Evolutionary conservation across 78 protist genomes (phyloP).

Genomic region (Blattamonas nauphoetae): DNA sequence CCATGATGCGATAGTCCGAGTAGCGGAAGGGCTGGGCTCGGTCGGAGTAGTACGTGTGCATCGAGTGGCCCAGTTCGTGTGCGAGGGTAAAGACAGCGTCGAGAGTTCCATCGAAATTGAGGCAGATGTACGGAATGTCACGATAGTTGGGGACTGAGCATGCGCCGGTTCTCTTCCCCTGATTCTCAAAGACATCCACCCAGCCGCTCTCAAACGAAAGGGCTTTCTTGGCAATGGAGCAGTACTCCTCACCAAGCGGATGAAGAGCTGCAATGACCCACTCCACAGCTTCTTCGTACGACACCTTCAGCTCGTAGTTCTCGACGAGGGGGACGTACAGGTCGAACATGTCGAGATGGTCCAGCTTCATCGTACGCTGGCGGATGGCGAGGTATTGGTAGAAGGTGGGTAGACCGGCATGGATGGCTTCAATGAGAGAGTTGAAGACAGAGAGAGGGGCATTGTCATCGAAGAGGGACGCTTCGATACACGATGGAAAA

Average conservation of each 20-base stretch:
- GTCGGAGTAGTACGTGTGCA: background rate
- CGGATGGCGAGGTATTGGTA: background rate
- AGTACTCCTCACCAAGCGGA: slow-evolving; percentile 3
- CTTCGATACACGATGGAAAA: background rate
- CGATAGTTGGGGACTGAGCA: background rate
- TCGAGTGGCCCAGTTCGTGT: slow-evolving; percentile 15
- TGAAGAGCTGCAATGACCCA: background rate
- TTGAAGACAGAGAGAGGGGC: background rate
- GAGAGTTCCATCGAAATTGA: background rate
- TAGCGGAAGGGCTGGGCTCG: slow-evolving; percentile 1
- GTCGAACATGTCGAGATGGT: slow-evolving; percentile 3
- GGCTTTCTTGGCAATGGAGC: background rate
- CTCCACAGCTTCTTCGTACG: slow-evolving; percentile 4
- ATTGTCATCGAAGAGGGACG: background rate
- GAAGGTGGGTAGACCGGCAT: background rate
- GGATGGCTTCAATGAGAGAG: slow-evolving; percentile 3
- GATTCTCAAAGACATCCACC: background rate
- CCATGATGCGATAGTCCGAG: background rate
- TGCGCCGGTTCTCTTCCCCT: slow-evolving; percentile 9
- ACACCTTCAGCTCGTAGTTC: background rate
- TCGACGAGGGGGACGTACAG: slow-evolving; percentile 10
- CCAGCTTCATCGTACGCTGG: slow-evolving; percentile 3
- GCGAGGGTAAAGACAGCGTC: slow-evolving; percentile 6
- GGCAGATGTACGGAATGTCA: background rate
- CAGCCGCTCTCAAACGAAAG: background rate